These are phyloP conservation scores for Panaeolus cyanescens DNA, from an alignment of 768 basidiomycete species.

Conservation along the genomic window DNA sequence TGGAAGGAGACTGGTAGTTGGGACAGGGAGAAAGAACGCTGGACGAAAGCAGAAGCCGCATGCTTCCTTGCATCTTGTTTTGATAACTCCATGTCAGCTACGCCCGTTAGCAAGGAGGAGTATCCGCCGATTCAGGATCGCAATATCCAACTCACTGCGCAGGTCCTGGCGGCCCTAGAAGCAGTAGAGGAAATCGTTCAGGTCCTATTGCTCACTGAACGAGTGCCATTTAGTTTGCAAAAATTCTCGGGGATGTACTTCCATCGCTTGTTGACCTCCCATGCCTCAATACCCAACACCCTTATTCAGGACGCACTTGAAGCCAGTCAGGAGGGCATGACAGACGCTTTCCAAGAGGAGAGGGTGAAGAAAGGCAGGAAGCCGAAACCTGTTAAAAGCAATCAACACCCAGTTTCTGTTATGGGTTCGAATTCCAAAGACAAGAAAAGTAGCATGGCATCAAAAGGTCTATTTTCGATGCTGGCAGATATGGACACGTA, in stretches of 20 bases:
- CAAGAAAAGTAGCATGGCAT: neutral
- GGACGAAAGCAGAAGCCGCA: slow-evolving; percentile 64
- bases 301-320: slow-evolving; percentile 43
- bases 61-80: slow-evolving; percentile 58
- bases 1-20: slow-evolving; percentile 51
- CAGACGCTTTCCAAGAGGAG: slow-evolving; percentile 50
- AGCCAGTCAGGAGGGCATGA: slow-evolving; percentile 48
- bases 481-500: slow-evolving; percentile 40
- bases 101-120: slow-evolving; percentile 9
- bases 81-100: slow-evolving; percentile 18
- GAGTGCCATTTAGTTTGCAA: slow-evolving; percentile 45
- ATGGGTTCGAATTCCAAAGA: neutral
- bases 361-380: slow-evolving; percentile 44
- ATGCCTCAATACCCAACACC: slow-evolving; percentile 16
- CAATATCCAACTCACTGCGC: slow-evolving; percentile 69
- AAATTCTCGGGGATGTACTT: slow-evolving; percentile 61
- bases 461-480: slow-evolving; percentile 40
- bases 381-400: slow-evolving; percentile 19
- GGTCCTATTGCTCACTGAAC: slow-evolving; percentile 55
- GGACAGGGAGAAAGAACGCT: slow-evolving; percentile 67
- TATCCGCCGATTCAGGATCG: slow-evolving; percentile 52
- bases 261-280: slow-evolving; percentile 50
- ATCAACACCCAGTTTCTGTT: neutral
- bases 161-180: slow-evolving; percentile 60
- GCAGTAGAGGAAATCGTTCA: slow-evolving; percentile 62